Evolutionary conservation across 2,329 filamentous ascomycete species (phyloP), one percentile per base, ranked within the genome.

Genomic region (Gremmenia infestans): DNA sequence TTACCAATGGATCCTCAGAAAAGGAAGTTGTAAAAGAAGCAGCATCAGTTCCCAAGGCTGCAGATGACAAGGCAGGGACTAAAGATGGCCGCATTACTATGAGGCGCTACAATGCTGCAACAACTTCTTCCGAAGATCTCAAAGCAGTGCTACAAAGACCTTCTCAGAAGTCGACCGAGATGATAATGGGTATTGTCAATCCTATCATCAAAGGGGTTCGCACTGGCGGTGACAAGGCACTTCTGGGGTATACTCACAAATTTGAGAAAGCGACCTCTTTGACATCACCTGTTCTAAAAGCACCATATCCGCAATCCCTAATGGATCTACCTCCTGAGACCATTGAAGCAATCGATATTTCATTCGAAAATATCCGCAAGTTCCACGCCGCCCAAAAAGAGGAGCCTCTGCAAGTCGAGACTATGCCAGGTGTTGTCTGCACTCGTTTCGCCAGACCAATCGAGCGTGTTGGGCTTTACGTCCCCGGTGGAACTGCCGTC

Each of bases 401-500:
- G 25, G 88, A 91, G 72, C 81, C 90, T 2, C 78, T 99, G 6
- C 74, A 85, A 55, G 90, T 99, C 7, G 93, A 97, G 77, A 99
- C 94, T 1, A 99, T 99, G 94, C 94, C 94, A 0, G 94, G 94
- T 35, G 91, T 99, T 3, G 80, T 94, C 28, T 99, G 94, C 77
- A 95, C 90, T 60, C 90, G 94, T 57, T 97, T 99, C 75, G 86
- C 86, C 12, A 82, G 94, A 19, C 88, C 94, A 0, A 97, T 99
- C 61, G 94, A 97, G 73, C 82, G 91, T 39, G 94, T 99, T n/a
- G 94, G 94, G 61, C 79, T 97, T 5, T 99, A 99, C 73, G 88
- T 99, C 15, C 94, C 94, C 6, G 94, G 94, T 55, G 94, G 94
- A 60, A 99, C 94, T 1, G 94, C 94, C 1, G 94, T 99, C n/a